Conservation (phyloP, 176 grass and related monocot species). For the Cenchrus americanus region DNA sequence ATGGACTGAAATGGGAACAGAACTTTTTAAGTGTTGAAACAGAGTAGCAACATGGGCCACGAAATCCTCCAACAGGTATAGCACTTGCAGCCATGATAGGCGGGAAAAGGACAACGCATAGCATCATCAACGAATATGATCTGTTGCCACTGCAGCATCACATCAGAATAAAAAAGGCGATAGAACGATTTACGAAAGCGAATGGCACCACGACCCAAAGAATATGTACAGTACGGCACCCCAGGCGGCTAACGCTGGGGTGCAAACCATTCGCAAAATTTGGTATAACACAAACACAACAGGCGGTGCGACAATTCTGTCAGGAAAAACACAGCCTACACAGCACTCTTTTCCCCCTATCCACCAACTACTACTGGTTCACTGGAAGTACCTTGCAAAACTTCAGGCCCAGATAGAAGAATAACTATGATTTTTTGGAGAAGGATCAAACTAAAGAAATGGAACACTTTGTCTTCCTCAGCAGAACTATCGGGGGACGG, state of each 20-base stretch:
- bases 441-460: conserved; percentile 35
- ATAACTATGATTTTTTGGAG: conserved; percentile 17
- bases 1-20: neutral
- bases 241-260: neutral
- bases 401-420: conserved; percentile 30
- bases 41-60: neutral
- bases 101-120: neutral
- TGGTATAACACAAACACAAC: conserved; percentile 42
- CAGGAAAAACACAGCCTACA: conserved; percentile 56
- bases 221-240: conserved; percentile 51
- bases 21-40: neutral
- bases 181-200: neutral
- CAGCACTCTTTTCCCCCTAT: conserved; percentile 19
- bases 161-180: neutral
- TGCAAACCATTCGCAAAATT: conserved; percentile 38
- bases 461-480: conserved; percentile 39
- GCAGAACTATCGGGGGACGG: conserved; percentile 20
- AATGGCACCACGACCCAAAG: neutral
- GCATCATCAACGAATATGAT: conserved; percentile 24
- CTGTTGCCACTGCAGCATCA: neutral
- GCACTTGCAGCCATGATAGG: neutral
- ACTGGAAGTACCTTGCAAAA: conserved; percentile 42
- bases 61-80: neutral
- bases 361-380: conserved; percentile 13
- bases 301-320: conserved; percentile 54